Base-by-base conservation (phyloP, 2,329 filamentous ascomycete species). In the Lecanicillium sp. region DNA sequence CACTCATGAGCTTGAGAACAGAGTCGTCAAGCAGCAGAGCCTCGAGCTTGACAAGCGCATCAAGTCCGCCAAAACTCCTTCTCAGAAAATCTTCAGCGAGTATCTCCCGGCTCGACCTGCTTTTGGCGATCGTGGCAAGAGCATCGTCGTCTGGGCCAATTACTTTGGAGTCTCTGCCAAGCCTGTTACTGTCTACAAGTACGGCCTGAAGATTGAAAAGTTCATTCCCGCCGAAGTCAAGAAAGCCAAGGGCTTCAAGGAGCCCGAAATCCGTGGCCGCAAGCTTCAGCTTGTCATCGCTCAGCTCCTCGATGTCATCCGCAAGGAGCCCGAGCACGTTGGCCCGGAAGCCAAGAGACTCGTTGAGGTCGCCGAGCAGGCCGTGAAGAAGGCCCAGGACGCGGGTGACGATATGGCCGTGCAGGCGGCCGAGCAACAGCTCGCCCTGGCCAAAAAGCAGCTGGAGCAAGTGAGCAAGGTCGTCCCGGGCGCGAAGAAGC, bases 71-170 rank as follows among this genome's bases (percentile, higher is more conserved):
- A 50, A 36, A 43, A 49, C 48, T 35, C 29, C 29, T 32, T 44
- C 36, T 44, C 51, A 48, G 47, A 19, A 14, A 11, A 46, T 7
- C 12, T 52, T 14, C 54, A 52, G 9, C 8, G 61, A 64, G 23
- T 51, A 58, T 15, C 66, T 79, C 39, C 73, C 77, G 3, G 48
- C 58, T 7, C 69, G 77, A 2, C 78, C 78, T 17, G 69, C 68
- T 2, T 80, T 71, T 52, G 75, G 76, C 17, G 66, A 58, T 3
- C 54, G 54, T 5, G 78, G 77, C 4, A 59, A 39, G 2, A 37
- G 58, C 0, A 68, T 77, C 2, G 55, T 63, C 2, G 62, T 81
- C 0, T 79, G 75, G 74, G 65, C 75, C 4, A 81, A 81, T 58
- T 80, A 75, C 54, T 79, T 77, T 54, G 62, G 62, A 1, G 49